These are phyloP conservation scores for Heracleum sosnowskyi DNA, from an alignment of 129 eudicot species.

Conservation along the genomic window DNA sequence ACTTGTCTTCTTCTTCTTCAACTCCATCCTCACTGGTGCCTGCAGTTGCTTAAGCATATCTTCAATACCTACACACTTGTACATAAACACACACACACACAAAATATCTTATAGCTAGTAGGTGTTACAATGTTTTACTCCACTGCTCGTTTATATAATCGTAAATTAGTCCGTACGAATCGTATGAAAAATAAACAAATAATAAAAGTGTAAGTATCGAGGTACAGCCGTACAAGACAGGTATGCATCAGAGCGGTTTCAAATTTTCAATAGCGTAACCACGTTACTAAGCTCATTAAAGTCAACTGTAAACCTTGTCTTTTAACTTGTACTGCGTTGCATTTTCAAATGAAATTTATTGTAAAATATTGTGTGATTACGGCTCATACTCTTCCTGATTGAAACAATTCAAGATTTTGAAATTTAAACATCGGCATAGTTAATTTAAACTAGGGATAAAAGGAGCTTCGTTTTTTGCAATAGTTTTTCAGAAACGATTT, in stretches of 20 bases:
- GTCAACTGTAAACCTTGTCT: not conserved
- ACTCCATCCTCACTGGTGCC: not conserved
- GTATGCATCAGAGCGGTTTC: not conserved
- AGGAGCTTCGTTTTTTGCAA: no score
- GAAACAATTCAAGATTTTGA: not conserved
- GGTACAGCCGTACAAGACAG: not conserved
- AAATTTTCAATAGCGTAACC: slow-evolving; percentile 1
- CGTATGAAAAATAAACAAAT: not conserved
- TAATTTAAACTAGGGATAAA: no score
- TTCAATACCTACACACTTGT: not conserved
- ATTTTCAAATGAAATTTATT: not conserved
- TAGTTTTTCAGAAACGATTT: no score
- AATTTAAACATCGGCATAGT: no score
- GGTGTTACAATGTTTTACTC: not conserved
- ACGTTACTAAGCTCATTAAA: not conserved
- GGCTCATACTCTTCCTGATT: not conserved
- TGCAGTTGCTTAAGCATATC: slow-evolving; percentile 4
- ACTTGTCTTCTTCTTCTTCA: not conserved
- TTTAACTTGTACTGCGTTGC: not conserved
- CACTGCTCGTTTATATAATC: not conserved
- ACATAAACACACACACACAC: not conserved
- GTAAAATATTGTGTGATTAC: not conserved
- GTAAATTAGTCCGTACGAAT: not conserved
- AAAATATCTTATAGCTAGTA: not conserved
- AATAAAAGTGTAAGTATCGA: not conserved